Conservation (phyloP, 1,139 yeast genomes). For the Blastobotrys apis region DNA sequence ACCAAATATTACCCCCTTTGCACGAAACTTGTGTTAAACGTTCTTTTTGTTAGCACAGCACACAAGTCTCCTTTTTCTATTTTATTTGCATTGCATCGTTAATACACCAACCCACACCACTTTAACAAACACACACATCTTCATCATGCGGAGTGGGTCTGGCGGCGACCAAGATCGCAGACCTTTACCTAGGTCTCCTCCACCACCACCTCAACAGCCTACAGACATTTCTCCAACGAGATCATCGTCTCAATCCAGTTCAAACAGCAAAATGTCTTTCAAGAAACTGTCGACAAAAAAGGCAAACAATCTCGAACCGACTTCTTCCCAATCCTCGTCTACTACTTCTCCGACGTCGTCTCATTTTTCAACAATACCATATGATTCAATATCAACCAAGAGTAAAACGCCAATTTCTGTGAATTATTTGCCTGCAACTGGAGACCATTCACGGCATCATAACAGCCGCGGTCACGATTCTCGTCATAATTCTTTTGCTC, state of each 20-base stretch:
- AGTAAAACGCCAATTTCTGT: constrained; percentile 29
- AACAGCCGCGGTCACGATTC: background rate
- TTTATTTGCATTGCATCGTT: no score
- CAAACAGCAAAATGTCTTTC: constrained; percentile 14
- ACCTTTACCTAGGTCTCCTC: constrained; percentile 13
- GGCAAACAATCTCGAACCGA: constrained; percentile 8
- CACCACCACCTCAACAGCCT: constrained; percentile 1
- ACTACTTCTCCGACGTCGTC: constrained; percentile 11
- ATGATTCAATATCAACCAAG: constrained; percentile 26
- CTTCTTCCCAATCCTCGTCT: constrained; percentile 2
- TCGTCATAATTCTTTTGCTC: constrained; percentile 17
- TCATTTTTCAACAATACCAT: no score
- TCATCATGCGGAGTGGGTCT: constrained; percentile 9
- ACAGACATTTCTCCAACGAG: constrained; percentile 9
- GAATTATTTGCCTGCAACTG: constrained; percentile 25
- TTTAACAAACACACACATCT: no score
- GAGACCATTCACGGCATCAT: constrained; percentile 8
- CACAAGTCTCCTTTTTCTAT: no score
- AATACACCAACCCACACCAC: no score
- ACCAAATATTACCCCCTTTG: no score
- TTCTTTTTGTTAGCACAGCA: no score
- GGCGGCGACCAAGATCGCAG: constrained; percentile 9
- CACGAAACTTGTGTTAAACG: no score
- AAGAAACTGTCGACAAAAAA: constrained; percentile 14
- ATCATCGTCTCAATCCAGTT: constrained; percentile 7